Conservation (phyloP, 768 basidiomycete species). For the Collybia sordida region DNA sequence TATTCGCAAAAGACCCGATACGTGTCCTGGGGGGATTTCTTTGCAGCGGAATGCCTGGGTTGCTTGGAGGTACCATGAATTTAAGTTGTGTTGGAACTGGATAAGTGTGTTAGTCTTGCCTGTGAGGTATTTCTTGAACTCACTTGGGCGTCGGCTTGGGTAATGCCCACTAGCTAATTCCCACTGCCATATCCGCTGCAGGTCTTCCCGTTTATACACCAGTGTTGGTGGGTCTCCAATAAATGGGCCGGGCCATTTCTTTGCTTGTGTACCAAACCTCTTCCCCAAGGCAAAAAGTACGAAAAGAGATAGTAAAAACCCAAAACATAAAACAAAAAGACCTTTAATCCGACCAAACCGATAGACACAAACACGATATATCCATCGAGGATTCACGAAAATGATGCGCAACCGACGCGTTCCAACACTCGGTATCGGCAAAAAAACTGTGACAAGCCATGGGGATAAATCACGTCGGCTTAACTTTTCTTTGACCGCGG, state of each 20-base stretch:
- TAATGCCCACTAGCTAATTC: conserved; percentile 93
- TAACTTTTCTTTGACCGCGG: conserved; percentile 68
- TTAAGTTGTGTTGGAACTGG: conserved; percentile 73
- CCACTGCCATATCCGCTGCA: conserved; percentile 94
- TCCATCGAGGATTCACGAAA: conserved; percentile 57
- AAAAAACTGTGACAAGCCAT: conserved; percentile 59
- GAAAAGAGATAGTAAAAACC: conserved; percentile 32
- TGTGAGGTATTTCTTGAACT: conserved; percentile 25
- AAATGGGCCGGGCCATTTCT: conserved; percentile 61
- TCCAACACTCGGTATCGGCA: conserved; percentile 61
- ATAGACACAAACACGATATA: conserved; percentile 55
- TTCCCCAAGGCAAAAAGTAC: conserved; percentile 58
- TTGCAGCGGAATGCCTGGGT: conserved; percentile 73
- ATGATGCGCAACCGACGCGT: conserved; percentile 56
- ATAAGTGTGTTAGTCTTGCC: conserved; percentile 9
- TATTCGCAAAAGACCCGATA: conserved; percentile 34
- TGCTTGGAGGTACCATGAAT: conserved; percentile 53
- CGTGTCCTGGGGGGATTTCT: conserved; percentile 45
- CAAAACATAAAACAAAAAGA: conserved; percentile 47
- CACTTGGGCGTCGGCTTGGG: conserved; percentile 79
- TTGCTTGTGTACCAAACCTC: conserved; percentile 59
- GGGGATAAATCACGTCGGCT: conserved; percentile 44
- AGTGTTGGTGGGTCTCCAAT: conserved; percentile 66
- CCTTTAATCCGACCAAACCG: conserved; percentile 63
- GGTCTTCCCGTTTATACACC: conserved; percentile 72